Evolutionary conservation across 1,284 basidiomycete species (phyloP).

Genomic region (Somion occarium): DNA sequence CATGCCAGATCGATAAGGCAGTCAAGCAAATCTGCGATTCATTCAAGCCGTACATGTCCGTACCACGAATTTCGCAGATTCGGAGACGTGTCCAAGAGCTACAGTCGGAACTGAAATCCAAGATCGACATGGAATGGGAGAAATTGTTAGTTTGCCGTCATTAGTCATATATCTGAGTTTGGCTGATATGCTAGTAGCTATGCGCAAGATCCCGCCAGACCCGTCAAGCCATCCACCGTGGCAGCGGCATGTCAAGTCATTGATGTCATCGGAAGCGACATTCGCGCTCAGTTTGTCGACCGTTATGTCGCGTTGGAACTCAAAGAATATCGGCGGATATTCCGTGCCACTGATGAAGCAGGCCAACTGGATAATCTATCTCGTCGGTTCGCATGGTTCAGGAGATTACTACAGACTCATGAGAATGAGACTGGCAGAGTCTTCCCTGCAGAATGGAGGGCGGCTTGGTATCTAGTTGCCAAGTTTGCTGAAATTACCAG

Average conservation of each 20-base stretch:
- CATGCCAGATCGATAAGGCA: constrained; percentile 43
- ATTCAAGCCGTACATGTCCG: constrained; percentile 72
- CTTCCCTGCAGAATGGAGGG: constrained; percentile 82
- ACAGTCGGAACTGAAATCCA: constrained; percentile 70
- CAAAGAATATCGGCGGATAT: constrained; percentile 96
- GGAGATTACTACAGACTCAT: constrained; percentile 83
- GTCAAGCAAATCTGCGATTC: constrained; percentile 79
- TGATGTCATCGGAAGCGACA: constrained; percentile 83
- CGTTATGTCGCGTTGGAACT: constrained; percentile 89
- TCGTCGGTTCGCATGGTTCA: constrained; percentile 94
- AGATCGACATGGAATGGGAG: constrained; percentile 87
- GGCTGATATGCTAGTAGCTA: too few species aligned
- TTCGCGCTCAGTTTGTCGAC: constrained; percentile 77
- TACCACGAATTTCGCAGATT: constrained; percentile 73
- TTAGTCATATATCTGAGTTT: constrained; percentile 10
- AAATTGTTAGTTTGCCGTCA: constrained; percentile 53
- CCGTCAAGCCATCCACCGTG: constrained; percentile 59
- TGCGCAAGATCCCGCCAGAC: constrained; percentile 70
- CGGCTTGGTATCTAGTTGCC: constrained; percentile 74
- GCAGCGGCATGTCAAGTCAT: constrained; percentile 79
- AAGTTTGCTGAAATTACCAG: constrained; percentile 87
- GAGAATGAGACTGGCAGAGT: constrained; percentile 82
- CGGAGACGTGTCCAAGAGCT: constrained; percentile 77
- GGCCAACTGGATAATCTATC: constrained; percentile 96
- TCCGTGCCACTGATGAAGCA: constrained; percentile 87